A percentile compares a stretch with the other conserved stretches of the same genome.
phyloP scores from a whole-genome alignment of 179 eudicot genomes.

The Amaranthus tricolor region DNA sequence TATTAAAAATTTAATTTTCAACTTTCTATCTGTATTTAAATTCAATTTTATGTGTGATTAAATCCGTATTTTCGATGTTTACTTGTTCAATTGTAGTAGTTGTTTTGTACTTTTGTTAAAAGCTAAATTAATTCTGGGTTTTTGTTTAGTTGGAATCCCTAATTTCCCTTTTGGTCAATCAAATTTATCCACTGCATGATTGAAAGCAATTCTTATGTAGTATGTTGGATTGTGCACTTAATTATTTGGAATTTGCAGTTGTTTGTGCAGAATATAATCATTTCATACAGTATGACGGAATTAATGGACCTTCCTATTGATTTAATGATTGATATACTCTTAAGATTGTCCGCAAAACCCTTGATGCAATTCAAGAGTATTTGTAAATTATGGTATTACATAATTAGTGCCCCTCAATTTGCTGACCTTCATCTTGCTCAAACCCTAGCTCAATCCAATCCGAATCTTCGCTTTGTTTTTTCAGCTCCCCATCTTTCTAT shows the following conservation, averaged over 20 bases:
- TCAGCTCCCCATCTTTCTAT: constrained; percentile 23
- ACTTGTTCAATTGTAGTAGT: too few species aligned
- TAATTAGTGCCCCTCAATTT: constrained; percentile 25
- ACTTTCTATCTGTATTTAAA: too few species aligned
- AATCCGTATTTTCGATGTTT: too few species aligned
- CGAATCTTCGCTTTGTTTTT: constrained; percentile 22
- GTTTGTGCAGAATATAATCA: constrained; percentile 11
- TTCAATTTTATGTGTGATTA: too few species aligned
- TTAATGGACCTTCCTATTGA: constrained; percentile 32
- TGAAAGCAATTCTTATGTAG: background rate
- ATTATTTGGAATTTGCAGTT: background rate
- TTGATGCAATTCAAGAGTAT: constrained; percentile 29
- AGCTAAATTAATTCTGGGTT: background rate
- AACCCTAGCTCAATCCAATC: constrained; percentile 32
- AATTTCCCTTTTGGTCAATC: background rate
- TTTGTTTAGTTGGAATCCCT: background rate
- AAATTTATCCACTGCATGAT: too few species aligned
- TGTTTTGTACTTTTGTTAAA: background rate
- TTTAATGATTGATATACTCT: constrained; percentile 22
- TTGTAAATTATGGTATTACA: constrained; percentile 23
- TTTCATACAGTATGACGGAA: constrained; percentile 9
- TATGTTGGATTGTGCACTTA: background rate
- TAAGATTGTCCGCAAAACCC: constrained; percentile 26
- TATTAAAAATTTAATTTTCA: too few species aligned
- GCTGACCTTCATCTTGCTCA: constrained; percentile 24